These are phyloP conservation scores for Boletus barrowsii DNA, from an alignment of 768 basidiomycete genomes.

Conservation along the genomic window DNA sequence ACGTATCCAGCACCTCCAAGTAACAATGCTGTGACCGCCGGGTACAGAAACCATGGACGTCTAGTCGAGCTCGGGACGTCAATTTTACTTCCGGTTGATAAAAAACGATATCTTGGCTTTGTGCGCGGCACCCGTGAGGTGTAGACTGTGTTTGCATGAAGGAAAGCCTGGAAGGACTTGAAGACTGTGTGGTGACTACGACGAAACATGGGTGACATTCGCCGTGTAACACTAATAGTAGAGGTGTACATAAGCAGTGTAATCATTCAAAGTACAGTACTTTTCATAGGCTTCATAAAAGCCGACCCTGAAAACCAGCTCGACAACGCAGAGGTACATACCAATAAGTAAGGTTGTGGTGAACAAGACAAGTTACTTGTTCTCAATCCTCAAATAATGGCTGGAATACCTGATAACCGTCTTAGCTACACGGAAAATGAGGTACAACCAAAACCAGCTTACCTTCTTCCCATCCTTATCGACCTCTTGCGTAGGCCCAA, in stretches of 20 bases:
- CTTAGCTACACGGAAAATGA: not conserved
- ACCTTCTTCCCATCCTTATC: slow-evolving; percentile 26
- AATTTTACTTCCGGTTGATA: slow-evolving; percentile 11
- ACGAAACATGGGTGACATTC: slow-evolving; percentile 14
- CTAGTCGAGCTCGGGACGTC: not conserved
- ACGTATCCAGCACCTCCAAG: slow-evolving; percentile 34
- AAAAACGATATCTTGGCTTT: slow-evolving; percentile 4
- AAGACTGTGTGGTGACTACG: slow-evolving; percentile 12
- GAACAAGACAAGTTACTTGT: not conserved
- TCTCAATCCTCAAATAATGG: slow-evolving; percentile 34
- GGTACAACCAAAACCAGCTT: not conserved
- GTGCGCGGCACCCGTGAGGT: slow-evolving; percentile 1
- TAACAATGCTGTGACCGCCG: slow-evolving; percentile 22
- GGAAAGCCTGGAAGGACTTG: slow-evolving; percentile 11
- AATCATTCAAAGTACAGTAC: too few relatives aligned
- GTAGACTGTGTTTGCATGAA: slow-evolving; percentile 1
- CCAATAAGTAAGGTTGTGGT: too few relatives aligned
- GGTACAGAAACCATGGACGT: slow-evolving; percentile 26
- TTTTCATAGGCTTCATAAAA: too few relatives aligned
- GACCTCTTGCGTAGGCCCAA: slow-evolving; percentile 31
- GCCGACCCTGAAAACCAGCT: too few relatives aligned
- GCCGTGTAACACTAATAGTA: not conserved
- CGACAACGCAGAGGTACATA: too few relatives aligned
- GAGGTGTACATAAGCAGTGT: not conserved
- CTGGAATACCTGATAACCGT: slow-evolving; percentile 23